A percentile compares a stretch with the other conserved stretches of the same genome.
Evolutionary conservation across 78 protist species (phyloP).

Genomic region (Protostelium mycophagum): DNA sequence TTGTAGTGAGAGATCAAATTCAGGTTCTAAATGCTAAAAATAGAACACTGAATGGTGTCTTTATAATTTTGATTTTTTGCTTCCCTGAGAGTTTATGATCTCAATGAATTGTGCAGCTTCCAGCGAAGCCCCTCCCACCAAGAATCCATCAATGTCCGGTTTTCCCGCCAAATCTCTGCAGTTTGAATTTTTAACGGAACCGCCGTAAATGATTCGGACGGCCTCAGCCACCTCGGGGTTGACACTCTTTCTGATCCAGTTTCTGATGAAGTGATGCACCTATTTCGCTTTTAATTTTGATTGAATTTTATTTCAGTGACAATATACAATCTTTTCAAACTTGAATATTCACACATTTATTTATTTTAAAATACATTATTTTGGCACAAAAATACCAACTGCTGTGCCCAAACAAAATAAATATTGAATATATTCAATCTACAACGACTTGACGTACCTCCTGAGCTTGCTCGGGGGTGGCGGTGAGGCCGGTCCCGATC

Average conservation of each 20-base stretch:
- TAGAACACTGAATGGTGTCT: no score
- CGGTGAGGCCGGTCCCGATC: constrained; percentile 98
- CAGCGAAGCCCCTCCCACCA: constrained; percentile 99
- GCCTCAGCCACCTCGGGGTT: constrained; percentile 67
- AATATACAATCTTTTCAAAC: no score
- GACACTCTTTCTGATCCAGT: constrained; percentile 57
- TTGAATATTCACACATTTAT: no score
- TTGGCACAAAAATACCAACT: no score
- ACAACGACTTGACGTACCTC: no score
- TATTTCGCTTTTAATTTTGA: no score
- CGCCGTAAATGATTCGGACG: constrained; percentile 95
- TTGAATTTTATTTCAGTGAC: no score
- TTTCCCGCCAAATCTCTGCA: constrained; percentile 57
- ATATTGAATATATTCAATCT: no score
- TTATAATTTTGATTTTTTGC: not conserved
- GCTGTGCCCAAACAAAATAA: no score
- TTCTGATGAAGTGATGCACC: constrained; percentile 61
- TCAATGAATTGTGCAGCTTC: constrained; percentile 67
- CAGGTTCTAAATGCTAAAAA: no score
- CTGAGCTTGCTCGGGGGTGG: constrained; percentile 95
- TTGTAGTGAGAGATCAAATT: no score
- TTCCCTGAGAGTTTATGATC: constrained; percentile 61
- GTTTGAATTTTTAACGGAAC: constrained; percentile 90
- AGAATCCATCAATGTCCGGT: constrained; percentile 97
- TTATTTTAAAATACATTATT: no score